A percentile compares a stretch with the other conserved stretches of the same genome.
Evolutionary conservation across 225 moss, liverwort and hornwort species (phyloP).

Genomic region (Physcomitrium patens): DNA sequence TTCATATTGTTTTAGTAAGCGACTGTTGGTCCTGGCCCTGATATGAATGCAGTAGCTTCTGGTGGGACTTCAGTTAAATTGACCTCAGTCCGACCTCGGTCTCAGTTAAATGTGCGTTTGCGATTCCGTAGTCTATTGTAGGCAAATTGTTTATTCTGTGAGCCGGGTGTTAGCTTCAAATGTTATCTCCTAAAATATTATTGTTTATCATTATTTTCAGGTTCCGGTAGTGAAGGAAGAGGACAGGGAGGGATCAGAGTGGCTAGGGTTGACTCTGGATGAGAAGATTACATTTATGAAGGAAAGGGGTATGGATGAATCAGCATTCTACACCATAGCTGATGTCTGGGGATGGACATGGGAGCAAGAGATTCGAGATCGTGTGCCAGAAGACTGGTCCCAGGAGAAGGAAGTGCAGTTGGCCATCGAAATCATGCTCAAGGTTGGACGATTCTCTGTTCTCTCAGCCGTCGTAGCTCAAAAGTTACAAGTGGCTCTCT

Average conservation of each 20-base stretch:
- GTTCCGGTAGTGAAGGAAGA: slow-evolving; percentile 43
- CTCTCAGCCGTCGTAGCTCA: slow-evolving; percentile 8
- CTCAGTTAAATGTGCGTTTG: slow-evolving; percentile 14
- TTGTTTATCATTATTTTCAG: slow-evolving; percentile 34
- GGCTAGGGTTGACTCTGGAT: slow-evolving; percentile 79
- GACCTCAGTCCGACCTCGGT: neutral
- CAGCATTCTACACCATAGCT: slow-evolving; percentile 87
- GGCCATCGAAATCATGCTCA: slow-evolving; percentile 95
- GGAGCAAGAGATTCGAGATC: slow-evolving; percentile 85
- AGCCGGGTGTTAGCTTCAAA: neutral
- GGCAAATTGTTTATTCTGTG: neutral
- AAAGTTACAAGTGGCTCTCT: neutral
- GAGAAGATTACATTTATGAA: slow-evolving; percentile 87
- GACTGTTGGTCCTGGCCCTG: slow-evolving; percentile 1
- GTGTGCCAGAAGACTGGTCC: slow-evolving; percentile 85
- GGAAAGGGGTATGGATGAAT: slow-evolving; percentile 76
- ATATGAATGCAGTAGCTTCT: neutral
- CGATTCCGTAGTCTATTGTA: neutral
- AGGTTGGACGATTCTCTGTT: slow-evolving; percentile 52
- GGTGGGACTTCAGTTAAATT: neutral
- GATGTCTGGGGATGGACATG: slow-evolving; percentile 99
- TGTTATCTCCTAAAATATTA: slow-evolving; percentile 3
- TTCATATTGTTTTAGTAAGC: slow-evolving; percentile 5
- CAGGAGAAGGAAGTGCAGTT: slow-evolving; percentile 93
- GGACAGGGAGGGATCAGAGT: slow-evolving; percentile 66